These are phyloP conservation scores for Blastobotrys muscicola DNA, from an alignment of 805 yeast genomes.

Conservation along the genomic window DNA sequence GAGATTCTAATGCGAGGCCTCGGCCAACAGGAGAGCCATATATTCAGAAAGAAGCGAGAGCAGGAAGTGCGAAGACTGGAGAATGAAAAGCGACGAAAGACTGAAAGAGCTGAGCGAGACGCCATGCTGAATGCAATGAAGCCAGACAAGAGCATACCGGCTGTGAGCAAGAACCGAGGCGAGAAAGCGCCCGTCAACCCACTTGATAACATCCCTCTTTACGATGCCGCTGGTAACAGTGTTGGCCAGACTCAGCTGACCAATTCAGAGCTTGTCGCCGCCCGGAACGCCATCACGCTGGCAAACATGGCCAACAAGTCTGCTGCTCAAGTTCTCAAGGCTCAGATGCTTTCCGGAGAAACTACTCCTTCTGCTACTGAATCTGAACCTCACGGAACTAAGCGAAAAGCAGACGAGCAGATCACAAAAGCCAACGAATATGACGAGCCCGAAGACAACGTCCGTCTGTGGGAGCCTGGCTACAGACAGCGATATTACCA, in stretches of 20 bases:
- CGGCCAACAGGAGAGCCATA: constrained; percentile 66
- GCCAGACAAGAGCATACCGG: constrained; percentile 5
- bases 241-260: constrained; percentile 60
- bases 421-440: constrained; percentile 18
- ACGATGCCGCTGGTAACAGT: constrained; percentile 63
- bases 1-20: constrained; percentile 57
- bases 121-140: constrained; percentile 4
- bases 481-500: constrained; percentile 73
- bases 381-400: constrained; percentile 13
- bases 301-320: constrained; percentile 64
- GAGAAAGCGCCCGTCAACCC: constrained; percentile 70
- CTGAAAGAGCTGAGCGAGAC: constrained; percentile 24
- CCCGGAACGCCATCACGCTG: constrained; percentile 50
- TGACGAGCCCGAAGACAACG: constrained; percentile 40
- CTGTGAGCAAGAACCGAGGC: constrained; percentile 46
- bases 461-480: constrained; percentile 80
- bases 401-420: constrained; percentile 8
- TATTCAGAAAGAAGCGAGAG: constrained; percentile 61
- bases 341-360: constrained; percentile 23
- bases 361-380: constrained; percentile 5
- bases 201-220: constrained; percentile 62
- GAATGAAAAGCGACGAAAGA: constrained; percentile 48
- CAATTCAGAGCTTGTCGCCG: constrained; percentile 61
- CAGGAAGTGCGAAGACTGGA: constrained; percentile 63
- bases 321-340: constrained; percentile 54